Percentiles rank a stretch among this genome's conserved stretches.
These are phyloP conservation scores for Venturia aucupariae DNA, from an alignment of 2,329 filamentous ascomycete species.

Conservation along the genomic window DNA sequence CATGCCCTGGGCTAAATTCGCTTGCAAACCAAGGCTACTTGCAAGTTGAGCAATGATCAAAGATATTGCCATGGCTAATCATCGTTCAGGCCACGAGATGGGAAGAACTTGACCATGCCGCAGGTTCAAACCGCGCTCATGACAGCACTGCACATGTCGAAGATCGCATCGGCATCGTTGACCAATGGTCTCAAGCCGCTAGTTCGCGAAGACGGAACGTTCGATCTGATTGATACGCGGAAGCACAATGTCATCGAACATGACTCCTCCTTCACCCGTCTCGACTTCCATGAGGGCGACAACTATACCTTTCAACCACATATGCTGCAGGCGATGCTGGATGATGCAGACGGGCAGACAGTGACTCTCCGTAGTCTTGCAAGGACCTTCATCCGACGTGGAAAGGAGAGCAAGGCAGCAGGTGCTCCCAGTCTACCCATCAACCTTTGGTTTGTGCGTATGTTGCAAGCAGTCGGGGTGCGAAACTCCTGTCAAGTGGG, in stretches of 20 bases:
- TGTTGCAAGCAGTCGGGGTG: slow-evolving; percentile 22
- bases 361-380: slow-evolving; percentile 17
- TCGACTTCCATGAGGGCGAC: slow-evolving; percentile 21
- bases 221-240: slow-evolving; percentile 24
- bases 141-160: slow-evolving; percentile 20
- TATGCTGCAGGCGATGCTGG: slow-evolving; percentile 21
- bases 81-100: slow-evolving; percentile 20
- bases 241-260: slow-evolving; percentile 28
- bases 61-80: background rate
- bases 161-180: slow-evolving; percentile 21
- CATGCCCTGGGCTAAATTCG: slow-evolving; percentile 26
- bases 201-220: slow-evolving; percentile 10
- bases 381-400: slow-evolving; percentile 8
- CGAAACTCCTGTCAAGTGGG: slow-evolving; percentile 22
- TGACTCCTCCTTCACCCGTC: slow-evolving; percentile 25
- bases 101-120: slow-evolving; percentile 24
- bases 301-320: slow-evolving; percentile 20
- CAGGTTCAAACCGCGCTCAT: slow-evolving; percentile 24
- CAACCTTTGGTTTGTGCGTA: slow-evolving; percentile 23
- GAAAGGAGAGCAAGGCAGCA: slow-evolving; percentile 14
- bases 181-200: slow-evolving; percentile 20
- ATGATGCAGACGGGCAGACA: slow-evolving; percentile 16
- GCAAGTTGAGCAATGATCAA: background rate
- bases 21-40: slow-evolving; percentile 27
- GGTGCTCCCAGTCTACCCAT: slow-evolving; percentile 20